These are phyloP conservation scores for Suillus decipiens DNA, from an alignment of 768 basidiomycete species.

Conservation along the genomic window DNA sequence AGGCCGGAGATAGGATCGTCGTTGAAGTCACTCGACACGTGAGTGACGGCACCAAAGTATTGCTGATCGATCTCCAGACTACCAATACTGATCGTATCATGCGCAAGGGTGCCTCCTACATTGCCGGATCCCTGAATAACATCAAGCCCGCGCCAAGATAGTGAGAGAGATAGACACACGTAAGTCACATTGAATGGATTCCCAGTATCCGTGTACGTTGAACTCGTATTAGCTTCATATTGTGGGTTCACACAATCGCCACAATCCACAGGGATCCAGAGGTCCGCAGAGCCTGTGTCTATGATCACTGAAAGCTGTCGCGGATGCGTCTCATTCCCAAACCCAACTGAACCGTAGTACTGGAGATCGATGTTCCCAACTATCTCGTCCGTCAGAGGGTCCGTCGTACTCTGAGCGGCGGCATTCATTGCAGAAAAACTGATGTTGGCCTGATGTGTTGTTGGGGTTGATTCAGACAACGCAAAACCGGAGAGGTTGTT, in stretches of 20 bases:
- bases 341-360: slow-evolving; percentile 45
- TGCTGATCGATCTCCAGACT: slow-evolving; percentile 47
- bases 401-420: slow-evolving; percentile 8
- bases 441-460: background rate
- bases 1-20: slow-evolving; percentile 58
- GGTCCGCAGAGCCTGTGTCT: slow-evolving; percentile 71
- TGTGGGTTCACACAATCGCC: slow-evolving; percentile 36
- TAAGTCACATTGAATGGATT: slow-evolving; percentile 44
- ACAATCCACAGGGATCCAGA: slow-evolving; percentile 54
- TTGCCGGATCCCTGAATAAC: slow-evolving; percentile 50
- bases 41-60: slow-evolving; percentile 53
- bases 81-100: slow-evolving; percentile 53
- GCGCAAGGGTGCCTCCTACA: slow-evolving; percentile 49
- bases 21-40: slow-evolving; percentile 51
- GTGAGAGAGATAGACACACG: slow-evolving; percentile 33
- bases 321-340: slow-evolving; percentile 49
- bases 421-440: background rate
- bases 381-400: slow-evolving; percentile 40
- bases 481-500: background rate
- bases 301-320: slow-evolving; percentile 58
- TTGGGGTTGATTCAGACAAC: background rate
- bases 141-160: background rate
- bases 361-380: slow-evolving; percentile 43
- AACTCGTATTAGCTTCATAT: slow-evolving; percentile 42
- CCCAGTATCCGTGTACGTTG: slow-evolving; percentile 38